Conservation (phyloP, 73 alveolate species). For the Tetrahymena borealis region DNA sequence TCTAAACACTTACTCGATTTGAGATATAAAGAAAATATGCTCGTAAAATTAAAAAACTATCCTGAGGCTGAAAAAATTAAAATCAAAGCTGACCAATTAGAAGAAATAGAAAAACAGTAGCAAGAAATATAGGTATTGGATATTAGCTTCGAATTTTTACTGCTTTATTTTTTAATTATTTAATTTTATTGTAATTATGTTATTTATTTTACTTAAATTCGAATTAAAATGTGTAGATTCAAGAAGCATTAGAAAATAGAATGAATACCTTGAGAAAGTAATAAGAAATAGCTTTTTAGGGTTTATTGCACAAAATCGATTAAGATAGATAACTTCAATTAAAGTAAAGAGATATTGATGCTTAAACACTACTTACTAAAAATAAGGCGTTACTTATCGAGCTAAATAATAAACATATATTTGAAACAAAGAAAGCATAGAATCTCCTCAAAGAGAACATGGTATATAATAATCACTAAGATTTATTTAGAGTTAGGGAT, state of each 20-base stretch:
- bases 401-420: background rate
- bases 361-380: background rate
- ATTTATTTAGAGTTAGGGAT: background rate
- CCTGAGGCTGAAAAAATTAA: constrained; percentile 49
- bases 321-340: background rate
- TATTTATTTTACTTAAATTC: background rate
- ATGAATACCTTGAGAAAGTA: background rate
- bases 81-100: constrained; percentile 41
- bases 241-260: background rate
- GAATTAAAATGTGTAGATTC: too few species aligned
- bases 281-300: background rate
- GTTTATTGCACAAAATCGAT: background rate
- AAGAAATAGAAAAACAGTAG: constrained; percentile 42
- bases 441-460: background rate
- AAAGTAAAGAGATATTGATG: background rate
- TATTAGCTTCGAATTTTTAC: too few species aligned
- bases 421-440: background rate
- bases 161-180: background rate
- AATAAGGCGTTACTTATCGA: background rate
- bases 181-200: background rate
- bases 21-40: constrained; percentile 34
- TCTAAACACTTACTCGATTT: constrained; percentile 46
- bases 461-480: background rate
- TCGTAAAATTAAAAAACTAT: constrained; percentile 40
- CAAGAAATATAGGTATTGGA: constrained; percentile 29